Base-by-base conservation (phyloP, 345 rosid species). In the Cardamine resedifolia region DNA sequence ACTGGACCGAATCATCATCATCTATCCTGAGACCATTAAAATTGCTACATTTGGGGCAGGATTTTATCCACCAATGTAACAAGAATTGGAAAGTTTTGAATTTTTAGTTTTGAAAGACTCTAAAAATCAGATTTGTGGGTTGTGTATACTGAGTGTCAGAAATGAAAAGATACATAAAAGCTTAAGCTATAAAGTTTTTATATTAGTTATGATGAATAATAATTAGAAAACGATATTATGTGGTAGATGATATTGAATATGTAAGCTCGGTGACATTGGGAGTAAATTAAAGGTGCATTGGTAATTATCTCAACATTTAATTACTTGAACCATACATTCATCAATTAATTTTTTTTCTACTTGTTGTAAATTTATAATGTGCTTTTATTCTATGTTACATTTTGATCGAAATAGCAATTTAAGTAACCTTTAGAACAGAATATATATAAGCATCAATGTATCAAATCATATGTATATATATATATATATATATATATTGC, bases 21-120 rank as follows among this genome's bases (percentile, higher is more conserved):
- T 50, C 24, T 59, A 59, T 49, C 36, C 21, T 12, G 59, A 49
- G 11, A 36, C 41, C 41, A 26, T 38, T n/a, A 19, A 18, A 20
- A 9, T 28, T 39, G 68, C 68, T 51, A 71, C 39, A 36, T 71
- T 36, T 49, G n/a, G n/a, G 68, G 51, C 12, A 11, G 4, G 56
- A 48, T 59, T 19, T 70, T 15, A 59, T 36, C 15, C 30, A 49
- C 4, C n/a, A 8, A 47, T 47, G 7, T 30, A 47, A 48, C 39
- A 58, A 70, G 26, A 58, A 15, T 20, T 44, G 14, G 19, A 21
- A 23, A 70, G 26, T 44, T 68, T 41, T 12, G 0, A 26, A 34
- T 51, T 51, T 51, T 0, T 23, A 21, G 4, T 36, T 19, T 12
- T 19, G 10, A 12, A 12, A 43, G 44, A 48, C 26, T 5, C 6